Evolutionary conservation across 2,329 filamentous ascomycete genomes (phyloP).

Genomic region (Colletotrichum horii): DNA sequence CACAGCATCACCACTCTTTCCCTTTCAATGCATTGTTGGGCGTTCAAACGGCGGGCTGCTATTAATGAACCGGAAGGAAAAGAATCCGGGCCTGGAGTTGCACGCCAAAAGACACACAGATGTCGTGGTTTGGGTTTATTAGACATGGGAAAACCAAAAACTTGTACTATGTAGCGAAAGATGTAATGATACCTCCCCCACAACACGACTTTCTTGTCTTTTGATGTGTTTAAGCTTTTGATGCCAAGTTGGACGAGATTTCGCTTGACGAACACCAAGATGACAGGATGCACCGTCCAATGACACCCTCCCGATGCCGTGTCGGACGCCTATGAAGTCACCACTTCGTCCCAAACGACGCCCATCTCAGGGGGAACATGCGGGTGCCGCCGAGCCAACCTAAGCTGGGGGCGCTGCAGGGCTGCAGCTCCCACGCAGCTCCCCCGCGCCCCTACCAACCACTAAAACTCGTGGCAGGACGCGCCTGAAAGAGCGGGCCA

Average conservation of each 20-base stretch:
- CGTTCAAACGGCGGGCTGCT: conserved; percentile 12
- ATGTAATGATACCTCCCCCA: conserved; percentile 16
- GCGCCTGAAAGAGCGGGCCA: conserved; percentile 7
- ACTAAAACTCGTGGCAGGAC: conserved; percentile 3
- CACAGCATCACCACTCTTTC: neutral
- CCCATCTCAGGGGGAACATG: neutral
- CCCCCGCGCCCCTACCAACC: neutral
- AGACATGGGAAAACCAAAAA: conserved; percentile 11
- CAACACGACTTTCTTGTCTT: neutral
- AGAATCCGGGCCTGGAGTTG: conserved; percentile 8
- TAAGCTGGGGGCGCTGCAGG: conserved; percentile 1
- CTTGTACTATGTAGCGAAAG: conserved; percentile 8
- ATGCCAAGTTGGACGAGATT: neutral
- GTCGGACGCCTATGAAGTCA: neutral
- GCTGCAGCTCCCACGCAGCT: conserved; percentile 10
- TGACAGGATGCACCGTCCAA: conserved; percentile 1
- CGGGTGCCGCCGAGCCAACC: neutral
- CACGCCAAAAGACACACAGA: neutral
- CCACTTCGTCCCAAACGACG: neutral
- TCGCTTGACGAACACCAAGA: neutral
- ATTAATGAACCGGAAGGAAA: neutral
- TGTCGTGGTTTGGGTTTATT: neutral
- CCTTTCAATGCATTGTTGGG: conserved; percentile 13
- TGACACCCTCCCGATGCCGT: neutral
- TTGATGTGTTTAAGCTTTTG: neutral